Base-by-base conservation (phyloP, 352 stramenopile genomes). In the Globisporangium barbulae region DNA sequence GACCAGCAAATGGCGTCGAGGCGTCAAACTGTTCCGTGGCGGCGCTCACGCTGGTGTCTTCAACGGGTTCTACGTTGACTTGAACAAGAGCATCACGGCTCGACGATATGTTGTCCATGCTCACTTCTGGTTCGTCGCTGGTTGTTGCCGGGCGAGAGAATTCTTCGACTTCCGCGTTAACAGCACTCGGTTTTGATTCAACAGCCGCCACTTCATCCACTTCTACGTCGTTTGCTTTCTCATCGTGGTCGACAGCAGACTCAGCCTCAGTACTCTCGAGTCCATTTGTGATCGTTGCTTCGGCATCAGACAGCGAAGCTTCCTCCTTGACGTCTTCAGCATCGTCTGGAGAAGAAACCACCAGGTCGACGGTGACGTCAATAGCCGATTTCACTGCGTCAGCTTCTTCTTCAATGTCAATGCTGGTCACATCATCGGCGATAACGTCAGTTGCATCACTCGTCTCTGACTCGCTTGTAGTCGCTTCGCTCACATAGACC, bases 1-100 rank as follows among this genome's bases (percentile, higher is more conserved):
- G 31, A 37, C 54, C 55, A 30, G 55, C 45, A 28, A 68, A 68
- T 28, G 63, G 39, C 12, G 25, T 44, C 9, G 54, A 49, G 9
- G 39, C 33, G 5, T 47, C 48, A 37, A 35, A 19, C 25, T 63
- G 21, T 13, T 64, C 63, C 22, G 54, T n/a, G 22, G 59, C 21
- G 1, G 25, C 39, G 8, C 22, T 41, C 12, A 53, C 7, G 15
- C 15, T 35, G 41, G 45, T 4, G 5, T 39, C 39, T 31, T 53
- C 45, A 39, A 5, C 35, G n/a, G 47, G 28, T 7, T 37, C 41
- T 10, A 21, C 45, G 5, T 42, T 44, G 28, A 13, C 48, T 12
- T 41, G 28, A 39, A 9, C 28, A 22, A 25, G 50, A 56, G 33
- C 10, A 6, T 41, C 50, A 30, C 31, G 31, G 25, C 19, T 58